Conservation (phyloP, 805 yeast genomes). For the Ogataea dorogensis region DNA sequence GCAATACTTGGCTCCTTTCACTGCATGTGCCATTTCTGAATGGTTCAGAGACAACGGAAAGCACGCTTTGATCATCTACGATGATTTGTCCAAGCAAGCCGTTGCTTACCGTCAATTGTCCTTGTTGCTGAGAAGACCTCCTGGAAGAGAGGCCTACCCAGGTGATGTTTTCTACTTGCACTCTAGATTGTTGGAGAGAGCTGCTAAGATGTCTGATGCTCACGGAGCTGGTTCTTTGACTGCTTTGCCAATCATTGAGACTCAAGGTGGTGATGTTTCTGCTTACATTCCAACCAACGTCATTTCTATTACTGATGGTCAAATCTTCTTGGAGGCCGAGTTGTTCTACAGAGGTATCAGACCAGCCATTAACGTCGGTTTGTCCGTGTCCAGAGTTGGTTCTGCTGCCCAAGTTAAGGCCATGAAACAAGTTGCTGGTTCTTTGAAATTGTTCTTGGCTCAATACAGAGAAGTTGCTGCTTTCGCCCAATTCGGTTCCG, state of each 20-base stretch:
- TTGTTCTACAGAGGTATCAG: constrained; percentile 99
- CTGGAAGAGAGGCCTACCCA: constrained; percentile 96
- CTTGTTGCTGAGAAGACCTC: constrained; percentile 93
- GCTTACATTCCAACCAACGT: constrained; percentile 98
- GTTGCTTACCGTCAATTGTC: constrained; percentile 99
- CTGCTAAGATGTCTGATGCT: constrained; percentile 91
- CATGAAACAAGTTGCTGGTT: constrained; percentile 99
- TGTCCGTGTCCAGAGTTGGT: constrained; percentile 99
- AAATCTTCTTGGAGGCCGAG: constrained; percentile 98
- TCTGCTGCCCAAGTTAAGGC: constrained; percentile 99
- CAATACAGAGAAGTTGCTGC: constrained; percentile 99
- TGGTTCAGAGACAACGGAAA: constrained; percentile 99
- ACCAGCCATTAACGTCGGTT: constrained; percentile 99
- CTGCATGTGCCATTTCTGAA: constrained; percentile 99
- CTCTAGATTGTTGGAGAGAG: constrained; percentile 94
- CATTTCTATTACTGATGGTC: constrained; percentile 96
- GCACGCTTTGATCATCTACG: constrained; percentile 96
- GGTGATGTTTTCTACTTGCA: constrained; percentile 96
- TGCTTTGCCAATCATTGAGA: constrained; percentile 94
- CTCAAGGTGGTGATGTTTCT: constrained; percentile 99
- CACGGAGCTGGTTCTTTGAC: constrained; percentile 93
- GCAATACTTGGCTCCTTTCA: constrained; percentile 99
- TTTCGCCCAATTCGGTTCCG: constrained; percentile 99
- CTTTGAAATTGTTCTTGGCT: constrained; percentile 99
- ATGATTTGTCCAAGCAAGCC: constrained; percentile 98